Evolutionary conservation across 2,329 filamentous ascomycete species (phyloP), one percentile per base, ranked within the genome.

Genomic region (Lachnellula subtilissima): DNA sequence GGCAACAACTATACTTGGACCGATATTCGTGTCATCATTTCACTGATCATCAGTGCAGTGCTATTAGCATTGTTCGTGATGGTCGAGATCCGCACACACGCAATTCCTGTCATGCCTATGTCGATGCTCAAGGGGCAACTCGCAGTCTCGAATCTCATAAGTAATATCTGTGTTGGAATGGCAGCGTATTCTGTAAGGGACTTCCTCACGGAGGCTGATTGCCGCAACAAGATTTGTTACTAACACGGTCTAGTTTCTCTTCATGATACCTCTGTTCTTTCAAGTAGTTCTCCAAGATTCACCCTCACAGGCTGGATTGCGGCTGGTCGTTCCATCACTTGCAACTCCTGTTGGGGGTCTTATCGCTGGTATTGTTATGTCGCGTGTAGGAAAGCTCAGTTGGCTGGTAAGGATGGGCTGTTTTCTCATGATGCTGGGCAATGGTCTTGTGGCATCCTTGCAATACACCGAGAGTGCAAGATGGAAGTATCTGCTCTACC

Each of bases 231-330:
- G 2, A 32, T 32, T 11, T 9, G 1, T 32, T 11, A 32, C 28
- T 32, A 32, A 32, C 4, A 32, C 9, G 3, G 28, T 32, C 1
- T 45, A 80, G 76, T 82, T 88, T 61, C 74, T 88, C 15, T 89
- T 89, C 72, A 86, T 86, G 65, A 77, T 86, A 0, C 87, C 87
- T 0, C 73, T 89, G 5, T 89, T 86, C 72, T 89, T 88, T 66
- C 85, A 88, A 62, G 82, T 82, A 0, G 83, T 88, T 6, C 76
- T 86, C 2, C 71, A 82, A 2, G 84, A 88, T 57, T 82, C 82
- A 0, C 81, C 86, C 0, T 84, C 85, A 0, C 76, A 77, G 14
- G 86, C 86, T 0, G 86, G 86, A 0, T 77, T 83, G 5, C 79
- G 85, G 1, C 78, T 89, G 6, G 79, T 84, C 0, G 79, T 85